Base-by-base conservation (phyloP, 2,329 filamentous ascomycete species). In the Ceratocystis lukuohia region DNA sequence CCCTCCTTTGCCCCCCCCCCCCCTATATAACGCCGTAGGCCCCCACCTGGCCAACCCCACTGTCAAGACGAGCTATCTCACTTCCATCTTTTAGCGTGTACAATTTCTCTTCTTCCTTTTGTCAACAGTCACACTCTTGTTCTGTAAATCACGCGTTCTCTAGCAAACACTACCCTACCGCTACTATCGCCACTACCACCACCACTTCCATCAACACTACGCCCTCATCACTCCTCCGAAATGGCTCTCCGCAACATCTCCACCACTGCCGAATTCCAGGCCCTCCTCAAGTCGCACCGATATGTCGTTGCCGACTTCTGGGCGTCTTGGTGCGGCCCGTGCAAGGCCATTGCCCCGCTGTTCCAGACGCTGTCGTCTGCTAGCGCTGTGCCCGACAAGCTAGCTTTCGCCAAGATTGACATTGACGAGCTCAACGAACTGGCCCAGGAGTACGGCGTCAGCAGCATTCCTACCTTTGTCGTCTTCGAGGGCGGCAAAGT, bases 291-390 rank as follows among this genome's bases (percentile, higher is more conserved):
- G 17, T 73, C 73, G 8, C 81, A 76, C 61, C 79, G 76, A 61
- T 81, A 79, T 74, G 80, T 84, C 69, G 77, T 79, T 68, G 74
- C 82, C 69, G 82, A 85, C 72, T 84, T 84, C 75, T 80, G 77
- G 74, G 82, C 83, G 67, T 76, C 79, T 71, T 85, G 83, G 83
- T 85, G 83, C 74, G 78, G 77, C 48, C 83, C 83, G 33, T 85
- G 83, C 80, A 83, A 82, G 74, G 75, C 76, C 70, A 84, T 85
- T 71, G 80, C 81, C 25, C 83, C 83, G 69, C 71, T 80, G 67
- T 85, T 80, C 77, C 72, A 71, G 68, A 75, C 78, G 71, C 77
- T 83, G 64, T 79, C 82, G 59, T 72, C 72, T 61, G 70, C 74
- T 50, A 73, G 76, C 71, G 17, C 66, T 33, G 59, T 70, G 44